phyloP scores from a whole-genome alignment of 768 basidiomycete genomes.

The Russula sp. region DNA sequence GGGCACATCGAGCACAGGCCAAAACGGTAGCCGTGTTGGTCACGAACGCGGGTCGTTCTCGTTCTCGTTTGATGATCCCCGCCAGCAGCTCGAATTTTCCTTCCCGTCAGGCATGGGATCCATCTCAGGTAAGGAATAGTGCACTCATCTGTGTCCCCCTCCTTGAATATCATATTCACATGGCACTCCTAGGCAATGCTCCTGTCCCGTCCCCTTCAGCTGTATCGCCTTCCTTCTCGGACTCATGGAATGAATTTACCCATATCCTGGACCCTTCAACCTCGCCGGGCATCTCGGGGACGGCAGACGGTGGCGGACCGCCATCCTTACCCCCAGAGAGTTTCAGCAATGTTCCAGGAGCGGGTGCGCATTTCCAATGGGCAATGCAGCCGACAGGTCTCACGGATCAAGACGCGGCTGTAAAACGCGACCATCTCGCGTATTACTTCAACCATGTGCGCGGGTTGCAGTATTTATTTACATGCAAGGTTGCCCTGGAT shows the following conservation, averaged over 20 bases:
- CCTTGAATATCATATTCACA: not conserved
- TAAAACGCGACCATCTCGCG: slow-evolving; percentile 33
- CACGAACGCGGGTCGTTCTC: slow-evolving; percentile 15
- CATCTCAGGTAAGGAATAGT: slow-evolving; percentile 14
- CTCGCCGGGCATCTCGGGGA: slow-evolving; percentile 2
- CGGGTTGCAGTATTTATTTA: slow-evolving; percentile 58
- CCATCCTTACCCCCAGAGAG: slow-evolving; percentile 9
- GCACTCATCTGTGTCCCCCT: slow-evolving; percentile 2
- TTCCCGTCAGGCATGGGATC: slow-evolving; percentile 19
- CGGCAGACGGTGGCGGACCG: not conserved
- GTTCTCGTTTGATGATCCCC: slow-evolving; percentile 10
- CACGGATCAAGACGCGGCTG: slow-evolving; percentile 16
- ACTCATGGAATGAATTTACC: slow-evolving; percentile 9
- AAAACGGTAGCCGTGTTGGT: not conserved
- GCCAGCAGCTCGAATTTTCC: slow-evolving; percentile 9
- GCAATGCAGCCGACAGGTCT: slow-evolving; percentile 12
- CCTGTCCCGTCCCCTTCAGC: slow-evolving; percentile 1
- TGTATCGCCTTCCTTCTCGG: slow-evolving; percentile 4
- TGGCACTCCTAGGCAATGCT: slow-evolving; percentile 7
- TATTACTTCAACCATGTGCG: slow-evolving; percentile 74
- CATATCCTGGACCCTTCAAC: not conserved
- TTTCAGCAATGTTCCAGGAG: slow-evolving; percentile 16
- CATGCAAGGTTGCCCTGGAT: slow-evolving; percentile 53
- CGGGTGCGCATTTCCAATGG: slow-evolving; percentile 7
- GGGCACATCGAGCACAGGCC: not conserved